Base-by-base conservation (phyloP, 306 rosid species). In the Sechiopsis laciniata region DNA sequence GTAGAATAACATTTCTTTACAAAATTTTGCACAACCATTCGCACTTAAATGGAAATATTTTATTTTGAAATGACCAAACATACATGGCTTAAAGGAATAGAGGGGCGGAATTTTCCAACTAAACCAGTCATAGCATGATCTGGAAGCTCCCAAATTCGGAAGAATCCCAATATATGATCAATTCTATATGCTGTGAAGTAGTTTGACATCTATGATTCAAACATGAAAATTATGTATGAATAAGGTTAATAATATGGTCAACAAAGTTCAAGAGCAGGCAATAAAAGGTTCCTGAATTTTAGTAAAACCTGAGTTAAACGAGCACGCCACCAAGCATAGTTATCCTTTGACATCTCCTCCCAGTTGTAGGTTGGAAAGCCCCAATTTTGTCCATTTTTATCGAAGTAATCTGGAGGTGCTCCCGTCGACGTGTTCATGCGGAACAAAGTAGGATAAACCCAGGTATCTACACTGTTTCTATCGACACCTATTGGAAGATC, bases 341-440 rank as follows among this genome's bases (percentile, higher is more conserved):
- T 90, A 72, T 90, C 98, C 79, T 86, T 94, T 17, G 97, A 87
- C 98, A 94, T 94, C 78, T 90, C 98, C 82, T 94, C 96, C 98
- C 98, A 94, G 77, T 94, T 94, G 84, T 94, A 94, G 45, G 98
- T 94, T 53, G 98, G 98, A 78, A 94, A 94, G 15, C 98, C 98
- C 98, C 98, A 94, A 75, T 94, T 94, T 89, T 94, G 98, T 45
- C 98, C 98, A 83, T 87, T 94, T 89, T 94, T 90, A 85, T 90
- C 97, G 83, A 94, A 94, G 84, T 88, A 94, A 85, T 94, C 98
- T 24, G 98, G 98, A 77, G 98, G 98, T 66, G 98, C 97, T 53
- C 98, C 98, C 0, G 97, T 93, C 22, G 98, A 85, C 55, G 97
- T 93, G 88, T 86, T 89, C 98, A 93, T 93, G 74, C 98, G 91